Evolutionary conservation across 441 rosid species (phyloP).

Genomic region (Oxalis stricta): DNA sequence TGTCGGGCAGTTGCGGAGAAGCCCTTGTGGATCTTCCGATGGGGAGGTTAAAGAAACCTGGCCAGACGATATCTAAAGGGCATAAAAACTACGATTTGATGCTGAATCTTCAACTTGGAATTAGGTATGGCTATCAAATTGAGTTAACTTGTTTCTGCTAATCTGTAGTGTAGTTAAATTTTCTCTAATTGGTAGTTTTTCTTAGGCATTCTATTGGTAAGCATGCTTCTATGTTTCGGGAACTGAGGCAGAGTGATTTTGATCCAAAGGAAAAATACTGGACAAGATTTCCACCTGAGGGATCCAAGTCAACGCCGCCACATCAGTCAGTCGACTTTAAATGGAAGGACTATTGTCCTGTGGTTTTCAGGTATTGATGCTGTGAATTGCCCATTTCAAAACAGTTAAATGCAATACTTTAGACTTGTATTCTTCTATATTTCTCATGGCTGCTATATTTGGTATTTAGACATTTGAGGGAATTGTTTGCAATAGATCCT

Average conservation of each 20-base stretch:
- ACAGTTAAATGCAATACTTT: not conserved
- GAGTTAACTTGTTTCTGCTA: not conserved
- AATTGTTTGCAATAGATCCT: conserved; percentile 17
- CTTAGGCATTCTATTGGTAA: conserved; percentile 30
- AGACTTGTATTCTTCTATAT: conserved; percentile 8
- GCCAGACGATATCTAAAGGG: conserved; percentile 40
- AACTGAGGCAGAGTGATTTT: conserved; percentile 31
- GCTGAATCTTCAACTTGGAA: conserved; percentile 41
- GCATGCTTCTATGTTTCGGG: conserved; percentile 21
- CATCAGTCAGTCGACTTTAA: conserved; percentile 34
- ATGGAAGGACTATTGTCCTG: conserved; percentile 49
- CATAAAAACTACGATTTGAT: conserved; percentile 46
- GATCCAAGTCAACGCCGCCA: conserved; percentile 39
- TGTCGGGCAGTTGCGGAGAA: conserved; percentile 15
- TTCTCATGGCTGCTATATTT: conserved; percentile 17
- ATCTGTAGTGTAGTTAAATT: not conserved
- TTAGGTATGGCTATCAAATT: conserved; percentile 19
- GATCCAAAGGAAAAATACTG: conserved; percentile 48
- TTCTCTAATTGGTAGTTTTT: not conserved
- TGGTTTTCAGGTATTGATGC: conserved; percentile 30
- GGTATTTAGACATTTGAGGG: conserved; percentile 36
- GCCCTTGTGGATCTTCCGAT: conserved; percentile 18
- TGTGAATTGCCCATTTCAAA: not conserved
- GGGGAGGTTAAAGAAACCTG: conserved; percentile 32
- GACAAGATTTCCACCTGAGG: conserved; percentile 46